A percentile compares a stretch with the other conserved stretches of the same genome.
These are phyloP conservation scores for Geotrichum phurueaensis DNA, from an alignment of 1,139 yeast species.

Conservation along the genomic window DNA sequence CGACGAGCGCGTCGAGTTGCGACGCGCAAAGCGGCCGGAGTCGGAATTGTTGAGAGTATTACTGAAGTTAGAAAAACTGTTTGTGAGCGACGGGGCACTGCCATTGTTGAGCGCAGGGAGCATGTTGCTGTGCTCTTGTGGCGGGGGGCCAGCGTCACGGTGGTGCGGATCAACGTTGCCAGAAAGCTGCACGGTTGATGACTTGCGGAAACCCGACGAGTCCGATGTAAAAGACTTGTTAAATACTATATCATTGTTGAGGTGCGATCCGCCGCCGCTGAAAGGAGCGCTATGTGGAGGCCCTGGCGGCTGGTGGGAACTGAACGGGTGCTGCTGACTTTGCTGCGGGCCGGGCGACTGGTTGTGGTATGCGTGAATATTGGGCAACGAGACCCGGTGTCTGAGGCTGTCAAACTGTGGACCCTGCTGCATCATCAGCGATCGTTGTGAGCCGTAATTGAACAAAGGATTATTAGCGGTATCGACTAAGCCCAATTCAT, in stretches of 20 bases:
- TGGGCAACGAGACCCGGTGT: slow-evolving; percentile 30
- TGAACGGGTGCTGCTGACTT: slow-evolving; percentile 4
- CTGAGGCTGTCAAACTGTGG: slow-evolving; percentile 20
- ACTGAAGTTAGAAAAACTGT: slow-evolving; percentile 2
- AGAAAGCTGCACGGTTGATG: slow-evolving; percentile 23
- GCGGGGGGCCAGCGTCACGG: slow-evolving; percentile 1
- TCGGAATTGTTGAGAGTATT: slow-evolving; percentile 4
- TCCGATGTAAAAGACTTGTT: slow-evolving; percentile 31
- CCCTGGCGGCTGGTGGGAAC: slow-evolving; percentile 12
- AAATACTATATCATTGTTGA: slow-evolving; percentile 23
- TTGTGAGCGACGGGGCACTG: neutral
- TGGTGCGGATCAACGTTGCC: slow-evolving; percentile 27
- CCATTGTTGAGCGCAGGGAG: slow-evolving; percentile 6
- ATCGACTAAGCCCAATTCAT: neutral
- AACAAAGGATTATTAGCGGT: slow-evolving; percentile 1
- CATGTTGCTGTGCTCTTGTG: slow-evolving; percentile 6
- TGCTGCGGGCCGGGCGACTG: slow-evolving; percentile 1
- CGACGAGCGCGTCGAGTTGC: slow-evolving; percentile 8
- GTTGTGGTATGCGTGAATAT: slow-evolving; percentile 24
- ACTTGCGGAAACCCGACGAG: slow-evolving; percentile 29
- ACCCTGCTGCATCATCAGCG: neutral
- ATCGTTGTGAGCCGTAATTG: neutral
- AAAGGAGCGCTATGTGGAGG: slow-evolving; percentile 13
- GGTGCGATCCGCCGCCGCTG: slow-evolving; percentile 3
- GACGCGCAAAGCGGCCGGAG: slow-evolving; percentile 8